Percentiles rank a stretch among this genome's conserved stretches.
These are phyloP conservation scores for Scedosporium aurantiacum DNA, from an alignment of 2,329 filamentous ascomycete species.

Conservation along the genomic window DNA sequence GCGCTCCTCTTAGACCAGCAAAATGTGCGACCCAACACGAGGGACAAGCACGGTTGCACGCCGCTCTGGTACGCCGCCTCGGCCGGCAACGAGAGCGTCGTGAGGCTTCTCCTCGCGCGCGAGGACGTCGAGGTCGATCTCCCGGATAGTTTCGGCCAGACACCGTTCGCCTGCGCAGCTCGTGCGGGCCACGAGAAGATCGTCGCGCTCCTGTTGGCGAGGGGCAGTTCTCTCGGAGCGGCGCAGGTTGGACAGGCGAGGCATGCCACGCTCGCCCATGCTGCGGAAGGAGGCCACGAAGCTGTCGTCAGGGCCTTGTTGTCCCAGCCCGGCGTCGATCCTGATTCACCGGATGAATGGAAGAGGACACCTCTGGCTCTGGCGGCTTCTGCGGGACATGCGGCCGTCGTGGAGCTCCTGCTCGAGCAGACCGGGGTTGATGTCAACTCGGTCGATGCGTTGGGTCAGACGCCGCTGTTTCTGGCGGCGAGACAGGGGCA, in stretches of 20 bases:
- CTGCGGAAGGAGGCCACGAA: slow-evolving; percentile 1
- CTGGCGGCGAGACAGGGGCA: slow-evolving; percentile 5
- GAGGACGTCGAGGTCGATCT: slow-evolving; percentile 6
- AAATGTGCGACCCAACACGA: slow-evolving; percentile 8
- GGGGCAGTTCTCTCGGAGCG: background rate
- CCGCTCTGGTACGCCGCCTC: slow-evolving; percentile 11
- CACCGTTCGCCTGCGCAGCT: slow-evolving; percentile 9
- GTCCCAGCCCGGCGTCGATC: background rate
- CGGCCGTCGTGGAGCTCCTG: slow-evolving; percentile 11
- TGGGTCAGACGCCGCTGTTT: slow-evolving; percentile 8
- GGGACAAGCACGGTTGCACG: slow-evolving; percentile 10
- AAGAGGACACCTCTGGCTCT: slow-evolving; percentile 9
- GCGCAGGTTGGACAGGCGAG: background rate
- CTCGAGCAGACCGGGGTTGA: slow-evolving; percentile 1
- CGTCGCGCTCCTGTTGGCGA: slow-evolving; percentile 9
- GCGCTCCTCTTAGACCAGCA: slow-evolving; percentile 10
- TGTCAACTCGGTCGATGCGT: slow-evolving; percentile 1
- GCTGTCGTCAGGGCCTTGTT: background rate
- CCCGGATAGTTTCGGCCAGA: slow-evolving; percentile 6
- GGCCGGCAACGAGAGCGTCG: slow-evolving; percentile 10
- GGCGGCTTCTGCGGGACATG: slow-evolving; percentile 14
- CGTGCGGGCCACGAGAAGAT: slow-evolving; percentile 5
- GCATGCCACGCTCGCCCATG: background rate
- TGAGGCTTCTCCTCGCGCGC: slow-evolving; percentile 9
- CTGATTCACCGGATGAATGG: background rate